Conservation (phyloP, 2,329 filamentous ascomycete species). For the Claviceps spartinae region DNA sequence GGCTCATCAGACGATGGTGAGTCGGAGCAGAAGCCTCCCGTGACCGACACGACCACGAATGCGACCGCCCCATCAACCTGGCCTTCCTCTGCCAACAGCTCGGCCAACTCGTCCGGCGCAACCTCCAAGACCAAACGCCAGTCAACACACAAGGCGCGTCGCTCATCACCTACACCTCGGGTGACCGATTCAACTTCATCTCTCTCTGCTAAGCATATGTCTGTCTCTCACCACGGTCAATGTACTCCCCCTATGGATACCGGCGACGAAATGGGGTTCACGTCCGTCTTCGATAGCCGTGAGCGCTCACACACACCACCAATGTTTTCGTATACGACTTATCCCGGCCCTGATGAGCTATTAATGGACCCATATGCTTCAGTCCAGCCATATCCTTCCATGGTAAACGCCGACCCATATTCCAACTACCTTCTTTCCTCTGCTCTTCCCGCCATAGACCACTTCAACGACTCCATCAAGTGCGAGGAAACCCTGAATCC, state of each 20-base stretch:
- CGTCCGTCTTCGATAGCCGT: constrained; percentile 42
- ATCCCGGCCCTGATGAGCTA: constrained; percentile 52
- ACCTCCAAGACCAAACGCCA: constrained; percentile 28
- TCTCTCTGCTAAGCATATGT: constrained; percentile 24
- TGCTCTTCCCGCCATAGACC: constrained; percentile 51
- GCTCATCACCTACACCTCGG: constrained; percentile 13
- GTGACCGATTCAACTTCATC: background rate
- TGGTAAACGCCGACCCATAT: constrained; percentile 38
- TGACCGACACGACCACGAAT: constrained; percentile 2
- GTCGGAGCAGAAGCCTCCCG: constrained; percentile 24
- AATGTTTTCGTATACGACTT: constrained; percentile 53
- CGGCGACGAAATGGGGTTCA: constrained; percentile 56
- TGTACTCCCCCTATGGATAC: constrained; percentile 48
- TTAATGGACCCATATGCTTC: constrained; percentile 46
- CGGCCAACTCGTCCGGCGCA: constrained; percentile 4
- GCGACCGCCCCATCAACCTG: background rate
- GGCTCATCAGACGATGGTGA: constrained; percentile 39
- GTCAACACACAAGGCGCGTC: constrained; percentile 10
- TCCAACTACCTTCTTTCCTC: constrained; percentile 45
- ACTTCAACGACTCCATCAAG: constrained; percentile 44
- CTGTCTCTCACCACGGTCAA: constrained; percentile 32
- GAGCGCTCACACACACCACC: constrained; percentile 60
- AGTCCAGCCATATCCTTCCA: constrained; percentile 36
- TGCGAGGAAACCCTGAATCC: constrained; percentile 48
- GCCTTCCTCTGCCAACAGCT: background rate